Evolutionary conservation across 1,284 basidiomycete species (phyloP).

Genomic region (Apiotrichum siamense): DNA sequence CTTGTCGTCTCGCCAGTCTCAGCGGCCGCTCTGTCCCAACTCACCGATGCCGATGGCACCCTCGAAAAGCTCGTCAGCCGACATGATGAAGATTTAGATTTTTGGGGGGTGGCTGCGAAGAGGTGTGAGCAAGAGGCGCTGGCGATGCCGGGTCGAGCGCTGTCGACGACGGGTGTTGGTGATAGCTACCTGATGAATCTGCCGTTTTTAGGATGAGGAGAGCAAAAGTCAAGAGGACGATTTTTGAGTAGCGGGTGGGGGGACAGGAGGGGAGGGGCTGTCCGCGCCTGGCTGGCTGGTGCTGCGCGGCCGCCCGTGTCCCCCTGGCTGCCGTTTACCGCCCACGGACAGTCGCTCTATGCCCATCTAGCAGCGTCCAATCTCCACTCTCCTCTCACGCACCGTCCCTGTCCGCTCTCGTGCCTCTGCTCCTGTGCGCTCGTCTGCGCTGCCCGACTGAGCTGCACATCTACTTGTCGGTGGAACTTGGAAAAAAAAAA

Average conservation of each 20-base stretch:
- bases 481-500: neutral
- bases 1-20: neutral
- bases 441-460: too few relatives aligned
- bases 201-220: slow-evolving; percentile 21
- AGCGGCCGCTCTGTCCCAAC: slow-evolving; percentile 21
- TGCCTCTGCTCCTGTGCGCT: too few relatives aligned
- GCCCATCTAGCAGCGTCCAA: too few relatives aligned
- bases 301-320: too few relatives aligned
- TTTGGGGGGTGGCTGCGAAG: slow-evolving; percentile 12
- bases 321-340: too few relatives aligned
- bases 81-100: slow-evolving; percentile 55
- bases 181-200: slow-evolving; percentile 11
- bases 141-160: neutral
- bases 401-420: too few relatives aligned
- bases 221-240: slow-evolving; percentile 4
- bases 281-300: too few relatives aligned
- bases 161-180: neutral
- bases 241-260: neutral
- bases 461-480: too few relatives aligned
- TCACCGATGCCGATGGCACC: slow-evolving; percentile 88
- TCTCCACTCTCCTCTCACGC: too few relatives aligned
- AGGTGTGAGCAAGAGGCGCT: slow-evolving; percentile 2
- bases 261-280: neutral
- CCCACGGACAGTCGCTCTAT: too few relatives aligned
- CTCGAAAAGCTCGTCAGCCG: slow-evolving; percentile 84